Percentiles rank a stretch among this genome's conserved stretches.
phyloP scores from a whole-genome alignment of 2,329 filamentous ascomycete species.

The Cladorrhinum sp. region DNA sequence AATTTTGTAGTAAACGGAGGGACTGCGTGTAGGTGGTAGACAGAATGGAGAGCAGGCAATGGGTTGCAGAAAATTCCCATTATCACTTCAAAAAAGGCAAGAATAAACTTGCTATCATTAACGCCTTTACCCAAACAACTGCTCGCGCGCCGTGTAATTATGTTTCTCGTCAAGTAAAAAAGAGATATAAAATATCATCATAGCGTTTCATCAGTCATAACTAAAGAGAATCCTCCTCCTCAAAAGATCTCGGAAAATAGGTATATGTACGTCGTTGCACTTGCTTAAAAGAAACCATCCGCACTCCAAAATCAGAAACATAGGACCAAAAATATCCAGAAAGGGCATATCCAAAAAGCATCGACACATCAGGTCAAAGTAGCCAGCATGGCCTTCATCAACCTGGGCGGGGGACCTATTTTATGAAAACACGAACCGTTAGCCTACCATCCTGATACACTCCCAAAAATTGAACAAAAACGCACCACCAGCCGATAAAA shows the following conservation, averaged over 20 bases:
- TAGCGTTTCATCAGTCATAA: not conserved
- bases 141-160: not conserved
- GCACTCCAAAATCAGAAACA: not conserved
- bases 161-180: not conserved
- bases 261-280: not conserved
- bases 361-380: constrained; percentile 55
- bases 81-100: too few species aligned
- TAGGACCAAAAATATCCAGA: not conserved
- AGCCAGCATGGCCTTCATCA: constrained; percentile 68
- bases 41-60: too few species aligned
- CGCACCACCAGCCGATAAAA: constrained; percentile 36
- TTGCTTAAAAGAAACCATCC: not conserved
- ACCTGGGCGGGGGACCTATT: constrained; percentile 59
- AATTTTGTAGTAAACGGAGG: too few species aligned
- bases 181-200: not conserved
- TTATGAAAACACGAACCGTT: constrained; percentile 12
- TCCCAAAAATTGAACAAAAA: constrained; percentile 20
- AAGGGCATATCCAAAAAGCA: not conserved
- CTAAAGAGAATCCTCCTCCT: not conserved
- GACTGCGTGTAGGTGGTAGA: too few species aligned
- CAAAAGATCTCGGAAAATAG: not conserved
- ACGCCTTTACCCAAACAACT: not conserved
- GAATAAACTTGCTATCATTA: not conserved
- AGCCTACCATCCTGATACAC: not conserved
- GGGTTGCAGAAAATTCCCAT: too few species aligned